phyloP scores from a whole-genome alignment of 495 filamentous ascomycete genomes.

The Staphylotrichum tortipilum region DNA sequence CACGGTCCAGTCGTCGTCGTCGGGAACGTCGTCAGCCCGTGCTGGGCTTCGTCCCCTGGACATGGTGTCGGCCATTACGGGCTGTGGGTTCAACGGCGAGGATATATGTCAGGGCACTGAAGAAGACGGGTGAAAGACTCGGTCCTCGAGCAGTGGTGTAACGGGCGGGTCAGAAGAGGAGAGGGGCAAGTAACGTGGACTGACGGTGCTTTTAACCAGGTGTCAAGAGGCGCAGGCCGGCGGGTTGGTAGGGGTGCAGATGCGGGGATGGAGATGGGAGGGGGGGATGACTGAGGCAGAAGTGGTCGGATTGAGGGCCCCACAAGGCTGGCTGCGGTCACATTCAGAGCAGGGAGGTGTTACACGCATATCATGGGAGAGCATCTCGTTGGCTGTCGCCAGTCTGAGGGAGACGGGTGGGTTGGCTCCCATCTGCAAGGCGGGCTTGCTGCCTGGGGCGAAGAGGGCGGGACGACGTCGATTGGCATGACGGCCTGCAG shows the following conservation, averaged over 20 bases:
- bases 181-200: too few relatives aligned
- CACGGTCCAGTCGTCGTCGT: constrained; percentile 9
- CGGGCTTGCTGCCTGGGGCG: constrained; percentile 5
- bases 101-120: not conserved
- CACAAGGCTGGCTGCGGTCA: constrained; percentile 4
- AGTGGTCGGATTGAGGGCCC: not conserved
- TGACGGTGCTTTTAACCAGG: constrained; percentile 7
- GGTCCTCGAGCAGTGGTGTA: not conserved
- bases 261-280: not conserved
- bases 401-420: not conserved
- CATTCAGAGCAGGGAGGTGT: not conserved
- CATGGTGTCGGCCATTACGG: not conserved
- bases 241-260: not conserved
- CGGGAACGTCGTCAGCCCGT: not conserved
- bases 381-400: not conserved
- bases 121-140: not conserved
- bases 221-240: too few relatives aligned
- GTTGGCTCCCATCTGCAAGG: not conserved
- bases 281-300: not conserved
- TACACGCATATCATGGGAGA: not conserved
- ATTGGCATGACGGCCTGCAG: not conserved
- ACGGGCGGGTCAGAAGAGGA: not conserved
- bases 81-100: too few relatives aligned
- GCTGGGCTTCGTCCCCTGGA: not conserved
- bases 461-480: not conserved